A percentile compares a stretch with the other conserved stretches of the same genome.
Evolutionary conservation across 495 filamentous ascomycete species (phyloP).

Genomic region (Pseudevernia furfuracea): DNA sequence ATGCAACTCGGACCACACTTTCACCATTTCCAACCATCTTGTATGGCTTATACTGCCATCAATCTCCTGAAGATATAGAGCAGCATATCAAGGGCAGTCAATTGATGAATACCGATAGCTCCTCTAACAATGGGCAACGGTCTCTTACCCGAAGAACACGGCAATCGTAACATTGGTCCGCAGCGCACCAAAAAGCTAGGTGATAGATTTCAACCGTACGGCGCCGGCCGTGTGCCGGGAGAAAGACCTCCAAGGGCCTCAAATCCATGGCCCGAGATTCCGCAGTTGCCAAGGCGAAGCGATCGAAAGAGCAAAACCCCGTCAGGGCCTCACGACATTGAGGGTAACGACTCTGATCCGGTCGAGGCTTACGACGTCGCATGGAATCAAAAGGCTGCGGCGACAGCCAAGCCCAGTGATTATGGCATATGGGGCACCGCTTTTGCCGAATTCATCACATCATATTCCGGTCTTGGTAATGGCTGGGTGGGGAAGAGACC

Average conservation of each 20-base stretch:
- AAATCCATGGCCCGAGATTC: not conserved
- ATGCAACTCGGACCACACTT: not conserved
- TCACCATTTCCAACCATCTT: not conserved
- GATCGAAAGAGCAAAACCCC: not conserved
- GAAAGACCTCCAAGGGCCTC: not conserved
- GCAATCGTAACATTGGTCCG: not conserved
- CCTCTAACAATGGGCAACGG: not conserved
- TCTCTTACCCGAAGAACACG: not conserved
- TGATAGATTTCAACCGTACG: not conserved
- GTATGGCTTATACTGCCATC: not conserved
- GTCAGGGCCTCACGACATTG: not conserved
- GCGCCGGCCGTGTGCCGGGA: not conserved
- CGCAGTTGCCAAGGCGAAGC: not conserved
- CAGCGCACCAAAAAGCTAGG: not conserved
- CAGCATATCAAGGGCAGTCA: not conserved
- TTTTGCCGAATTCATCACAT: slow-evolving; percentile 9
- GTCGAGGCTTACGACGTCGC: not conserved
- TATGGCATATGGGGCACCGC: not conserved
- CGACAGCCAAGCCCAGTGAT: not conserved
- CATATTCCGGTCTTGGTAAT: slow-evolving; percentile 5
- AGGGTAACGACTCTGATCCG: not conserved
- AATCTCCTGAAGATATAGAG: not conserved
- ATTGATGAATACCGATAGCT: too few relatives aligned
- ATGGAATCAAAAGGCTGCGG: not conserved
- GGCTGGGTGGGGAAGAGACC: slow-evolving; percentile 14